Base-by-base conservation (phyloP, 2,329 filamentous ascomycete species). In the Helotiales sp. region DNA sequence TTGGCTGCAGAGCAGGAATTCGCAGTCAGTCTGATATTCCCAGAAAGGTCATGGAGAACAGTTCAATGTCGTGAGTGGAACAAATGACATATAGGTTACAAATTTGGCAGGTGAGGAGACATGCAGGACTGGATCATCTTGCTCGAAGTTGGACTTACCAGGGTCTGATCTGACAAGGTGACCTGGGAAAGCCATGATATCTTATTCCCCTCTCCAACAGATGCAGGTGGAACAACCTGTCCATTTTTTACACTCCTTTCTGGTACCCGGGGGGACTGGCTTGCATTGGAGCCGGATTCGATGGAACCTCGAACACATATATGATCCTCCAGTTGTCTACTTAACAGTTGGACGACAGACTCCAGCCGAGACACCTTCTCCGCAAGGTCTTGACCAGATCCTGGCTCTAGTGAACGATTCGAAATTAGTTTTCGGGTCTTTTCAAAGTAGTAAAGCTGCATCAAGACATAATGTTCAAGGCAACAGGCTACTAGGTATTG, bases 331-430 rank as follows among this genome's bases (percentile, higher is more conserved):
- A 63, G 49, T n/a, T 63, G 60, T 43, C 55, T 32, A 37, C 60
- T 54, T 11, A 63, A 54, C 6, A 54, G 20, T 13, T 55, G 60
- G n/a, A 63, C 60, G 5, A 63, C 60, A 55, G 30, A 40, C n/a
- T 63, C 60, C 4, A 63, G 32, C 22, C 60, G 60, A 37, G n/a
- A 28, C 17, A 63, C 43, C 26, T 63, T 63, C 15, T 63, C 49
- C 11, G 60, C 37, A 11, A 63, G 47, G 34, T 63, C 47, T n/a
- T 63, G 60, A 43, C 49, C 37, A 6, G 49, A 52, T 2, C 60
- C 60, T 2, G 47, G 22, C 49, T 55, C 40, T 45, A 45, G 6
- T 8, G n/a, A 10, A 11, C n/a, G n/a, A n/a, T 34, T 34, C 11
- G 30, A 11, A 20, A 20, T 45, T 45, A 45, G 40, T 10, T 45